phyloP scores from a whole-genome alignment of 2,329 filamentous ascomycete genomes.

The Colletotrichum godetiae region DNA sequence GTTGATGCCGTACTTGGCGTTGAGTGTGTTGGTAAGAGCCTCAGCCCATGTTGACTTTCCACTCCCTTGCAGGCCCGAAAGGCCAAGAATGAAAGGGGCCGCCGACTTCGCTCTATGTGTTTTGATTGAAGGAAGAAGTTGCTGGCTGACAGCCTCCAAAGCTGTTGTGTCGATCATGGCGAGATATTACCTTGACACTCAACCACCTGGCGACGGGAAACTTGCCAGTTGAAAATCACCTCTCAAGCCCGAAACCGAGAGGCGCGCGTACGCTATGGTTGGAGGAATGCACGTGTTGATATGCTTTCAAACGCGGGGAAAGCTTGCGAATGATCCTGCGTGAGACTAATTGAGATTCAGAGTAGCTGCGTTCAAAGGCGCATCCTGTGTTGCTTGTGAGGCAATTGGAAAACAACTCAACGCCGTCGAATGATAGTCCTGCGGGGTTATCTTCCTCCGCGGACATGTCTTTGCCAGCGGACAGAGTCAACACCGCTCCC shows the following conservation, averaged over 20 bases:
- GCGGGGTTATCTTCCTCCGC: slow-evolving; percentile 21
- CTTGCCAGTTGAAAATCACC: neutral
- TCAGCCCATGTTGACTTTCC: slow-evolving; percentile 34
- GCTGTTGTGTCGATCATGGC: slow-evolving; percentile 23
- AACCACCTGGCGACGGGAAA: neutral
- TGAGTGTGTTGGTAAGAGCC: slow-evolving; percentile 29
- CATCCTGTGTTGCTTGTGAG: neutral
- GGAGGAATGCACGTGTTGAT: neutral
- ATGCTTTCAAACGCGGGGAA: neutral
- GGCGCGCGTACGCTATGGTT: neutral
- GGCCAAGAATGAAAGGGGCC: slow-evolving; percentile 22
- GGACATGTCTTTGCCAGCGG: neutral
- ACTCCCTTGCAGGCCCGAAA: slow-evolving; percentile 33
- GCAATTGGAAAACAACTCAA: neutral
- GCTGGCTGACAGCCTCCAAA: slow-evolving; percentile 8
- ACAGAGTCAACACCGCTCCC: slow-evolving; percentile 8
- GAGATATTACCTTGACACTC: neutral
- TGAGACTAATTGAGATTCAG: neutral
- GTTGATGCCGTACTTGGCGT: slow-evolving; percentile 22
- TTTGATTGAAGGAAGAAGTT: slow-evolving; percentile 18
- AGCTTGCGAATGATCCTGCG: neutral
- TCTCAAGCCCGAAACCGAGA: neutral
- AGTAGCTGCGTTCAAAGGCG: neutral
- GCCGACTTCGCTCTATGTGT: neutral
- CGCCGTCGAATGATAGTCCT: neutral